These are phyloP conservation scores for Chaetoceros tenuissimus DNA, from an alignment of 108 stramenopile genomes.

Conservation along the genomic window DNA sequence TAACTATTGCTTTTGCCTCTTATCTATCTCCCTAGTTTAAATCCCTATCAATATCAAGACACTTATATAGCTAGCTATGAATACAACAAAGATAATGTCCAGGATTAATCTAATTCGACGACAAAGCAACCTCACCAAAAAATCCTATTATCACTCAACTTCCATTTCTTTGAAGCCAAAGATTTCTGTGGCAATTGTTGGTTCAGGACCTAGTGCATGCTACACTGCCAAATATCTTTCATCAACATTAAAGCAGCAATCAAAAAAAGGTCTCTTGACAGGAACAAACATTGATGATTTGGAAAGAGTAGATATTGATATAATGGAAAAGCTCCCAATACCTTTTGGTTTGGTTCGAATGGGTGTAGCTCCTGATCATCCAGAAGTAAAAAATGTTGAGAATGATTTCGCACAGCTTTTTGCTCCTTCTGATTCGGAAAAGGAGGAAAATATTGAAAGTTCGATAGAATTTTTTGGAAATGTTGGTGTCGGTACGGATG, in stretches of 20 bases:
- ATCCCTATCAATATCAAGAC: too few relatives aligned
- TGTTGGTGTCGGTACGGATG: conserved; percentile 68
- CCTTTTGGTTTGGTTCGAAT: conserved; percentile 92
- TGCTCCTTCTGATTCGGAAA: conserved; percentile 6
- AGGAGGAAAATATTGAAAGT: conserved; percentile 21
- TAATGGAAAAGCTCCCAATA: conserved; percentile 84
- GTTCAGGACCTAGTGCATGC: conserved; percentile 91
- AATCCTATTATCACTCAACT: too few relatives aligned
- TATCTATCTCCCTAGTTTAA: too few relatives aligned
- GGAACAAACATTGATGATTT: background rate
- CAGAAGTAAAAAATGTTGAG: conserved; percentile 95
- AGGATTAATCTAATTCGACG: too few relatives aligned
- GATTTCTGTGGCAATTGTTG: conserved; percentile 59
- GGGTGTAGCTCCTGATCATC: conserved; percentile 98
- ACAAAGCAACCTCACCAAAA: too few relatives aligned
- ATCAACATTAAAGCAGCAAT: conserved; percentile 14
- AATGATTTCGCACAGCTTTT: conserved; percentile 80
- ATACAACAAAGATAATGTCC: too few relatives aligned
- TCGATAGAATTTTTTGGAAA: conserved; percentile 64
- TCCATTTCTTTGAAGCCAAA: too few relatives aligned
- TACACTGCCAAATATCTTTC: conserved; percentile 94
- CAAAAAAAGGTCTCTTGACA: background rate
- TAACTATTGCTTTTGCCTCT: too few relatives aligned
- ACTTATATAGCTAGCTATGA: too few relatives aligned
- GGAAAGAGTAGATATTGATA: conserved; percentile 42